phyloP scores from a whole-genome alignment of 2,329 filamentous ascomycete species.

The Fusarium gaditjirri region DNA sequence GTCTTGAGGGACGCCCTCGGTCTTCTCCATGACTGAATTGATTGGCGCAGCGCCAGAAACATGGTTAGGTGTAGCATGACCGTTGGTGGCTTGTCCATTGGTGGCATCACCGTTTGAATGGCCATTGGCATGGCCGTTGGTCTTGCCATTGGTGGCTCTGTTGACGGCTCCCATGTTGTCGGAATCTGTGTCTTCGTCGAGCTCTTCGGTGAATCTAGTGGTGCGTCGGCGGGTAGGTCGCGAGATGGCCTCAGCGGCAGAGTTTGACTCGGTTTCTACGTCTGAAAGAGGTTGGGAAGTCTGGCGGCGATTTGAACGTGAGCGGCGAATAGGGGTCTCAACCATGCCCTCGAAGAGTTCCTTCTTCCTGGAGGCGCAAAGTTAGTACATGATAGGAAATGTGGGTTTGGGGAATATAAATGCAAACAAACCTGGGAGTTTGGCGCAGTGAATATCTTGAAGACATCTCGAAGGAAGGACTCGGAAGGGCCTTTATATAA shows the following conservation, averaged over 20 bases:
- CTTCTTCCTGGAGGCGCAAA: constrained; percentile 61
- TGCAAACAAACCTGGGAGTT: constrained; percentile 50
- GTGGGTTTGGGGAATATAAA: not conserved
- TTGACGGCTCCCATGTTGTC: constrained; percentile 46
- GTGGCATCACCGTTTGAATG: constrained; percentile 37
- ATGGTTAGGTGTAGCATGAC: constrained; percentile 28
- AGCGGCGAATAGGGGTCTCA: constrained; percentile 62
- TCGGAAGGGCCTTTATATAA: constrained; percentile 40
- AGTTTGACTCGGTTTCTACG: constrained; percentile 61
- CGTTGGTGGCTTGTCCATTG: constrained; percentile 46
- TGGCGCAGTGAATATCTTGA: constrained; percentile 53
- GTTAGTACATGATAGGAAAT: constrained; percentile 7
- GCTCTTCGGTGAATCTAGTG: constrained; percentile 62
- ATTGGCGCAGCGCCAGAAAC: constrained; percentile 15
- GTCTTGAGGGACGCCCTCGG: constrained; percentile 32
- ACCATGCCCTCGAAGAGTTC: constrained; percentile 71
- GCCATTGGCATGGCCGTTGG: constrained; percentile 39
- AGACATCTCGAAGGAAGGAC: constrained; percentile 47
- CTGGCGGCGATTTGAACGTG: constrained; percentile 62
- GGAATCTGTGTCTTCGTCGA: constrained; percentile 56
- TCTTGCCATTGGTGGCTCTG: constrained; percentile 37
- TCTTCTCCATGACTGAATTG: constrained; percentile 31
- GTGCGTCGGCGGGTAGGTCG: constrained; percentile 57
- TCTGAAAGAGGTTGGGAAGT: constrained; percentile 59
- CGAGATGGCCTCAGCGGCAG: constrained; percentile 54